Evolutionary conservation across 179 eudicot species (phyloP), one percentile per base, ranked within the genome.

Genomic region (Pouteria campechiana): DNA sequence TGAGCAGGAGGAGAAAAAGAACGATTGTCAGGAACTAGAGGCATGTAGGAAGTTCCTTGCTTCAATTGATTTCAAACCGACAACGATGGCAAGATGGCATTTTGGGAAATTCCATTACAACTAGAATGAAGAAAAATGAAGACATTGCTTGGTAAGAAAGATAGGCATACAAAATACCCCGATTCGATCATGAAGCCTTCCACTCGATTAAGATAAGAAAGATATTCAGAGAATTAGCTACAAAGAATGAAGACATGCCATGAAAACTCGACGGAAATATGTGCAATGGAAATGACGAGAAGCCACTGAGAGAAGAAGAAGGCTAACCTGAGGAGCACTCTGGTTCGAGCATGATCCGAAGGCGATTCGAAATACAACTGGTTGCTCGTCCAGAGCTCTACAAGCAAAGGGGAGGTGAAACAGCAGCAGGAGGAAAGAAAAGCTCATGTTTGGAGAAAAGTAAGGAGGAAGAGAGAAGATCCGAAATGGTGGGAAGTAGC

Each of bases 261-360:
- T 2, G 3, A 32, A 11, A 12, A 2, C 3, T 32, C 12, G 5
- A 31, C 7, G 12, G 3, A 31, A 2, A 31, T 8, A 31, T 31
- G 15, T 12, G 37, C 15, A n/a, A 1, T 32, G 1, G 14, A 32
- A 6, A n/a, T 32, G 2, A 49, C 3, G 27, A 32, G 3, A 13
- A 25, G 17, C 3, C 2, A 6, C 1, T 5, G 3, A 24, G 35
- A 11, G 36, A 21, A 25, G 22, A 32, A 7, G 36, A 48, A 17
- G 37, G 50, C n/a, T 34, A 9, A 76, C 78, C 73, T 76, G 85
- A 41, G 86, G 69, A 50, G 60, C 55, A 40, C 53, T 58, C 60
- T 78, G 81, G 55, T 78, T 57, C 32, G 81, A 58, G 64, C 86
- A 74, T 13, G 81, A 78, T 9, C 86, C 86, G 33, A 78, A 78